These are phyloP conservation scores for Salvia splendens DNA, from an alignment of 257 asterid genomes.

Conservation along the genomic window DNA sequence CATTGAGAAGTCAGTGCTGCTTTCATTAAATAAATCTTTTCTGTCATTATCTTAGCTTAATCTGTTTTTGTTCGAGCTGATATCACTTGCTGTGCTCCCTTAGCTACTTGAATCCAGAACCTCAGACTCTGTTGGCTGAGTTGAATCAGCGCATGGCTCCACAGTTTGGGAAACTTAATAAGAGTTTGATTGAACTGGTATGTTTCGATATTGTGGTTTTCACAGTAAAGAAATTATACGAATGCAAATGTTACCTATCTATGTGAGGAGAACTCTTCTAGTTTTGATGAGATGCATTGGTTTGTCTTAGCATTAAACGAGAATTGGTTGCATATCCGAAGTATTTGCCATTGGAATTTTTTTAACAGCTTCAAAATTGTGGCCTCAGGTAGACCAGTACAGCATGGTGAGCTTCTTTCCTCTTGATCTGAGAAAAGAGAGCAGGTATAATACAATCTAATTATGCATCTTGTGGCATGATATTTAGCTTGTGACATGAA, in stretches of 20 bases:
- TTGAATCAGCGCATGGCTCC: slow-evolving; percentile 92
- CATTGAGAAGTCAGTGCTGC: slow-evolving; percentile 72
- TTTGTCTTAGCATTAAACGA: too few relatives aligned
- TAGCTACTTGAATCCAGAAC: slow-evolving; percentile 90
- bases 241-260: background rate
- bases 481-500: slow-evolving; percentile 2
- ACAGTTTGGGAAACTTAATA: slow-evolving; percentile 78
- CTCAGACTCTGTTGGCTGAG: slow-evolving; percentile 70
- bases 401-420: slow-evolving; percentile 95
- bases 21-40: background rate
- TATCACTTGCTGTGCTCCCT: slow-evolving; percentile 27
- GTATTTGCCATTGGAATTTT: slow-evolving; percentile 1
- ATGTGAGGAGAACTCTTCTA: background rate
- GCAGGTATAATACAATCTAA: slow-evolving; percentile 51
- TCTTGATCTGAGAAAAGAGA: slow-evolving; percentile 87
- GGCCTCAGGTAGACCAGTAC: slow-evolving; percentile 80
- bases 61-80: slow-evolving; percentile 16
- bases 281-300: too few relatives aligned
- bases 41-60: slow-evolving; percentile 18
- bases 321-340: background rate
- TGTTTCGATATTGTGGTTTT: slow-evolving; percentile 28
- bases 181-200: slow-evolving; percentile 85
- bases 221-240: slow-evolving; percentile 9
- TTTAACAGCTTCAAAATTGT: slow-evolving; percentile 17
- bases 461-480: background rate